These are phyloP conservation scores for Penicillium maclennaniae DNA, from an alignment of 495 filamentous ascomycete genomes.

Conservation along the genomic window DNA sequence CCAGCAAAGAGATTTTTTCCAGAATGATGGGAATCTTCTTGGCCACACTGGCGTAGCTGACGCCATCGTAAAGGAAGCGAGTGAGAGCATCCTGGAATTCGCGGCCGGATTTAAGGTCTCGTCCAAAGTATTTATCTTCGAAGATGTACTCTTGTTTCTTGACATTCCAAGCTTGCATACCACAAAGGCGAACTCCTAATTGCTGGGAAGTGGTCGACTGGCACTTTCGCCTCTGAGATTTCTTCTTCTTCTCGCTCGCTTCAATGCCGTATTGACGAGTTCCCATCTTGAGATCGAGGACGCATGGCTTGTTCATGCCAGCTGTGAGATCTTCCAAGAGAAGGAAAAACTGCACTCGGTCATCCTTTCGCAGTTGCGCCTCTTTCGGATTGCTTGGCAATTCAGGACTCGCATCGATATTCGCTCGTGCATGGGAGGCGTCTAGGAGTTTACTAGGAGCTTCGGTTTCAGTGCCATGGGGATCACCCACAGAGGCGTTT, in stretches of 20 bases:
- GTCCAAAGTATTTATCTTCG: slow-evolving; percentile 95
- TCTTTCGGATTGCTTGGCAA: slow-evolving; percentile 72
- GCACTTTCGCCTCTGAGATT: slow-evolving; percentile 89
- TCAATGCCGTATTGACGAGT: slow-evolving; percentile 98
- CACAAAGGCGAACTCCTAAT: slow-evolving; percentile 89
- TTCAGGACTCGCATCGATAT: slow-evolving; percentile 20
- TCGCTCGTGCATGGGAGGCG: slow-evolving; percentile 1
- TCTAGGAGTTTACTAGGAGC: slow-evolving; percentile 3
- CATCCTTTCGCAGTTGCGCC: slow-evolving; percentile 64
- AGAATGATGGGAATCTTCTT: slow-evolving; percentile 85
- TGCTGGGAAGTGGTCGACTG: slow-evolving; percentile 86
- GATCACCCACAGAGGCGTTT: slow-evolving; percentile 1
- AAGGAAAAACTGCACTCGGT: slow-evolving; percentile 86
- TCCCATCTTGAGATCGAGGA: slow-evolving; percentile 98
- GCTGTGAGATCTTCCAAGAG: slow-evolving; percentile 95
- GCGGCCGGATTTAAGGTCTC: slow-evolving; percentile 78
- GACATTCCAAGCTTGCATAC: slow-evolving; percentile 93
- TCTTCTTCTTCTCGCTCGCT: slow-evolving; percentile 84
- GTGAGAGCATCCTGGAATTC: slow-evolving; percentile 89
- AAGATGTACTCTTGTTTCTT: slow-evolving; percentile 79
- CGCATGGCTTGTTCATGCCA: slow-evolving; percentile 93
- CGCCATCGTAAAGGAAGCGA: slow-evolving; percentile 88
- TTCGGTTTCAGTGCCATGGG: background rate
- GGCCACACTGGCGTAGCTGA: slow-evolving; percentile 68
- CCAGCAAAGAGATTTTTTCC: slow-evolving; percentile 74